These are phyloP conservation scores for Tympanopsis confertula DNA, from an alignment of 2,329 filamentous ascomycete species.

Conservation along the genomic window DNA sequence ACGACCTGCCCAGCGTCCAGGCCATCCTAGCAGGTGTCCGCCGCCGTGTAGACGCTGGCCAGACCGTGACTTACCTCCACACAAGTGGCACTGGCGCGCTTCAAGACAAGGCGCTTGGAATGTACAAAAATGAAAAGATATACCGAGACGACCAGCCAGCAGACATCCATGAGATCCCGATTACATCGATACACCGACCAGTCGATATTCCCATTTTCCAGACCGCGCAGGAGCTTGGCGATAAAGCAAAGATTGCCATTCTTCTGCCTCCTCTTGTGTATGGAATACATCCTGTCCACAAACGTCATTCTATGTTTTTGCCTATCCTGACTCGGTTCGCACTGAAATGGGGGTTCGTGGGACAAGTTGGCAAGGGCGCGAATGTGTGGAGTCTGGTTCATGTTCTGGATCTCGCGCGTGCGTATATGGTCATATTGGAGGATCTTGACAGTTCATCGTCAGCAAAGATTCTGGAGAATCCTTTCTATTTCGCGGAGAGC, in stretches of 20 bases:
- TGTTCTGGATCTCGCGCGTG: conserved; percentile 31
- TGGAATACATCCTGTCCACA: conserved; percentile 24
- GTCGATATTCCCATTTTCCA: conserved; percentile 31
- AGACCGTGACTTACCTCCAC: conserved; percentile 32
- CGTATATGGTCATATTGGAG: conserved; percentile 30
- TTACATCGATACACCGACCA: conserved; percentile 27
- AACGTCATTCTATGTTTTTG: conserved; percentile 31
- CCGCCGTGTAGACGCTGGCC: conserved; percentile 19
- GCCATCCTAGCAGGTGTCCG: conserved; percentile 30
- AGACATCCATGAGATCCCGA: conserved; percentile 25
- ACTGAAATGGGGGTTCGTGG: conserved; percentile 31
- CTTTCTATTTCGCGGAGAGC: conserved; percentile 36
- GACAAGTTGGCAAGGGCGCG: conserved; percentile 28
- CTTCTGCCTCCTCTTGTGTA: conserved; percentile 34
- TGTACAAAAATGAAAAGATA: conserved; percentile 21
- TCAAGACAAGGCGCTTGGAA: conserved; percentile 20
- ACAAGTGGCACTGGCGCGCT: conserved; percentile 30
- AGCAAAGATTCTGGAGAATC: conserved; percentile 22
- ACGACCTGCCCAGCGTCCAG: conserved; percentile 29
- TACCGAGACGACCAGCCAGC: conserved; percentile 26
- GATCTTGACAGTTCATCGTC: conserved; percentile 22
- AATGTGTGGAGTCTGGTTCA: conserved; percentile 29
- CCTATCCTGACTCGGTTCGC: conserved; percentile 33
- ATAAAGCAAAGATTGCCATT: conserved; percentile 30
- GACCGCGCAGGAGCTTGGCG: conserved; percentile 19